These are phyloP conservation scores for Phytophthora sp. DNA, from an alignment of 352 stramenopile genomes.

Conservation along the genomic window DNA sequence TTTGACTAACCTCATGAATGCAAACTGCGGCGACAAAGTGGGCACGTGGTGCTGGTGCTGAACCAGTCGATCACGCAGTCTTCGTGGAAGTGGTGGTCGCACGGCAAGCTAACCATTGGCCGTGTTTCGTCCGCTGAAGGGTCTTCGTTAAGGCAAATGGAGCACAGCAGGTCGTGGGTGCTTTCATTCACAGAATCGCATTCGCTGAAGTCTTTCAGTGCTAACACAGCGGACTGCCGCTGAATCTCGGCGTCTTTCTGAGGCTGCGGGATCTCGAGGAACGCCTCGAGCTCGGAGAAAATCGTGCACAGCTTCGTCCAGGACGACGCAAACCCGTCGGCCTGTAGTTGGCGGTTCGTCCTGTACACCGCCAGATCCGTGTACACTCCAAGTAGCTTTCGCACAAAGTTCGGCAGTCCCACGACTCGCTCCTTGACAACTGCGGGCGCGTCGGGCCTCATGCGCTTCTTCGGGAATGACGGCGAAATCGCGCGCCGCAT, in stretches of 20 bases:
- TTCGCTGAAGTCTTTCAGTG: conserved; percentile 52
- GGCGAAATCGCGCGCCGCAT: conserved; percentile 49
- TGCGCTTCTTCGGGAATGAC: conserved; percentile 57
- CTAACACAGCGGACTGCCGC: conserved; percentile 47
- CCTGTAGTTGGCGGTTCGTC: conserved; percentile 28
- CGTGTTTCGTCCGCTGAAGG: conserved; percentile 23
- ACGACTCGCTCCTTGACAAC: conserved; percentile 44
- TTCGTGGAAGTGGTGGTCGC: conserved; percentile 68
- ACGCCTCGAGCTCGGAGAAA: conserved; percentile 42
- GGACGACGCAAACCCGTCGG: conserved; percentile 22
- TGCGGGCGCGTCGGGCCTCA: conserved; percentile 44
- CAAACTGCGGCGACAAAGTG: conserved; percentile 49
- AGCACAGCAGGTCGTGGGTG: conserved; percentile 32
- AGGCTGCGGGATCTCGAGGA: conserved; percentile 52
- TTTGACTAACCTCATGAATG: background rate
- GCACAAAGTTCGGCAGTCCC: conserved; percentile 53
- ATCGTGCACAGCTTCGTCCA: conserved; percentile 34
- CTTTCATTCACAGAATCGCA: background rate
- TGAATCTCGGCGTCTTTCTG: conserved; percentile 53
- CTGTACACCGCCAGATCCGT: conserved; percentile 59
- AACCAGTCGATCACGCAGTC: conserved; percentile 78
- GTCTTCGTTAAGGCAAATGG: conserved; percentile 58
- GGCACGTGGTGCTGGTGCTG: conserved; percentile 61
- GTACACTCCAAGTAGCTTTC: conserved; percentile 53
- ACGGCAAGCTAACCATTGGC: conserved; percentile 51